phyloP scores from a whole-genome alignment of 2,329 filamentous ascomycete species.

The Phaeomoniella chlamydospora region DNA sequence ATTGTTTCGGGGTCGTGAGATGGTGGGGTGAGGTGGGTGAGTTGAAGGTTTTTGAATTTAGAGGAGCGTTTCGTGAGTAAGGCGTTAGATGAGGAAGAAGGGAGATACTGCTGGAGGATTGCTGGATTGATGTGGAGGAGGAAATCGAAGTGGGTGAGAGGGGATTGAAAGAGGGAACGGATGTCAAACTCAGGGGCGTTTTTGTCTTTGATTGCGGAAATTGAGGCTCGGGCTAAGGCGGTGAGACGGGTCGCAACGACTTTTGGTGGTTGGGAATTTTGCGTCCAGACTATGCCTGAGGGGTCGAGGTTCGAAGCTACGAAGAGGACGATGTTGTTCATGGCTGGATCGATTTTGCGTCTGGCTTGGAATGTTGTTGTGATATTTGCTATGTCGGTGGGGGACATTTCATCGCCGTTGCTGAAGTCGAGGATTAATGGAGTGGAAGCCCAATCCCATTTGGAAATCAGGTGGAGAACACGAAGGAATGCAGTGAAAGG shows the following conservation, averaged over 20 bases:
- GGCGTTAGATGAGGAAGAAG: background rate
- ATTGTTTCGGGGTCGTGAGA: slow-evolving; percentile 20
- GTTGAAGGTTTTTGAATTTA: slow-evolving; percentile 69
- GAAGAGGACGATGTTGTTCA: slow-evolving; percentile 73
- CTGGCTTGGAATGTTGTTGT: slow-evolving; percentile 64
- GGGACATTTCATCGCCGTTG: slow-evolving; percentile 44
- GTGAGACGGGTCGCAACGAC: slow-evolving; percentile 77
- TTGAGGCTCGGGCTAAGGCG: slow-evolving; percentile 62
- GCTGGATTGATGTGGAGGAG: slow-evolving; percentile 53
- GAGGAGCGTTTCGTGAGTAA: too few species aligned
- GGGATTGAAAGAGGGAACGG: slow-evolving; percentile 51
- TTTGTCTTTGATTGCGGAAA: slow-evolving; percentile 39
- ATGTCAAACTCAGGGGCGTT: slow-evolving; percentile 20
- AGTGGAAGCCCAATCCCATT: slow-evolving; percentile 83
- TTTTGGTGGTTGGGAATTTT: slow-evolving; percentile 52
- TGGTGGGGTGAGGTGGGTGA: slow-evolving; percentile 26
- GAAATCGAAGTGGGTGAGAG: slow-evolving; percentile 69
- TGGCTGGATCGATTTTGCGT: slow-evolving; percentile 74
- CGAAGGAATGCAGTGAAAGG: slow-evolving; percentile 68
- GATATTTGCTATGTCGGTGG: slow-evolving; percentile 46
- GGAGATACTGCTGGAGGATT: slow-evolving; percentile 17
- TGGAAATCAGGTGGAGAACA: slow-evolving; percentile 62
- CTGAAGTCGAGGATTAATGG: slow-evolving; percentile 65
- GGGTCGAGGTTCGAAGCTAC: slow-evolving; percentile 65
- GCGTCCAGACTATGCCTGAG: slow-evolving; percentile 69